Evolutionary conservation across 2,329 filamentous ascomycete species (phyloP), one percentile per base, ranked within the genome.

Genomic region (Aspergillus hortae): DNA sequence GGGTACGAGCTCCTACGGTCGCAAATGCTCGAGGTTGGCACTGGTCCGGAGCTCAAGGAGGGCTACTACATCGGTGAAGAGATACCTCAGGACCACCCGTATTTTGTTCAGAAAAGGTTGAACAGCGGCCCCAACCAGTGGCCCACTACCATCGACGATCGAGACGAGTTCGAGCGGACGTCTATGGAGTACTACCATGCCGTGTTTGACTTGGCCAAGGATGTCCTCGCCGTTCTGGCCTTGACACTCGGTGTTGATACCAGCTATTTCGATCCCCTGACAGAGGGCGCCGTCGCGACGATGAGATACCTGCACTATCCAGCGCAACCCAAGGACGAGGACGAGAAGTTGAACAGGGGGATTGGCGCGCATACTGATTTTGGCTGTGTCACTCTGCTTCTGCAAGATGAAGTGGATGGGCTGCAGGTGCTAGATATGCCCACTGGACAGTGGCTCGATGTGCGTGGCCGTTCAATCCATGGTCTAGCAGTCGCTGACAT

Each of bases 361-460:
- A 72, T 75, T 21, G 73, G 74, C 1, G 74, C 74, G 1, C 74
- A 76, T 48, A 75, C 69, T 0, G 74, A 76, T 43, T 76, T 76
- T 43, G 74, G 72, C 3, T 68, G 65, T 25, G 62, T 76, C 3
- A 75, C 74, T 12, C 56, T 75, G 2, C 60, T 75, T 1, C 58
- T 77, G 17, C 74, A 77, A 54, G 72, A 72, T 44, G 67, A 72
- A 4, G 68, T 74, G 0, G 67, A 65, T 32, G 71, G 69, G 2
- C 51, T 74, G 11, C 67, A 74, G 46, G 71, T 73, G 0, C 56
- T 65, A 17, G 65, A 74, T 44, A 57, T 44, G 4, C 55, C 59
- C 4, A 57, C 52, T 0, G 61, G 62, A 10, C 25, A 66, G 57
- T 72, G 69, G 69, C 48, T 71, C 15, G 64, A 67, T 56, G 67